Evolutionary conservation across 164 flowering plant genomes (phyloP), one percentile per base, ranked within the genome.

Genomic region (Magnolia sinica): DNA sequence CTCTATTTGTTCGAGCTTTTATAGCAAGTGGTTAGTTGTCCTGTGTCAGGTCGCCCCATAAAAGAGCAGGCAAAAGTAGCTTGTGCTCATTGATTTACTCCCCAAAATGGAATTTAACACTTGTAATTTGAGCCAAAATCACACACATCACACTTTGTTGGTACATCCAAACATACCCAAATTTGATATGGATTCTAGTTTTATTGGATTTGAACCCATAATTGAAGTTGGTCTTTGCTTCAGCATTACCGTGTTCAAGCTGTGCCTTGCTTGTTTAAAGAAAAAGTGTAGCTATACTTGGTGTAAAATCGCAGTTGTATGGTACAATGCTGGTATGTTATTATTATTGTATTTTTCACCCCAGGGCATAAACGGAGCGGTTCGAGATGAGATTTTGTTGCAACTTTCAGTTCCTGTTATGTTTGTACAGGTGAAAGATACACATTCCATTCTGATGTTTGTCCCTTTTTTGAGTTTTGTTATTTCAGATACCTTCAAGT

Each of bases 371-470:
- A 89, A 88, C 75, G 96, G 92, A 74, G 88, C 87, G 27, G 66
- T 87, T 45, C 79, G 96, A 77, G 94, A 91, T 79, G 91, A 91
- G 78, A 87, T 84, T 14, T 79, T 95, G 37, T 69, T 91, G 80
- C 86, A 89, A 73, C 88, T 91, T 77, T 71, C 77, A 27, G 85
- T 83, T 76, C 98, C 97, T 49, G 78, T 82, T 8, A 84, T 95
- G 84, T 91, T 95, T 87, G 95, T 95, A 59, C 97, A 92, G 94
- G 98, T 93, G 82, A 74, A 73, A 31, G 64, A 50, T 70, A 20
- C n/a, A 4, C 8, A 0, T 70, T 58, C 45, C 64, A 22, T 45
- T 11, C 20, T 66, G 3, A 50, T 11, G 13, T 11, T 16, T 55
- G 61, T 16, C 13, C 18, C 50, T 16, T 13, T 11, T 72, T 16